Evolutionary conservation across 2,329 filamentous ascomycete genomes (phyloP), one percentile per base, ranked within the genome.

Genomic region (Seiridium cupressi): DNA sequence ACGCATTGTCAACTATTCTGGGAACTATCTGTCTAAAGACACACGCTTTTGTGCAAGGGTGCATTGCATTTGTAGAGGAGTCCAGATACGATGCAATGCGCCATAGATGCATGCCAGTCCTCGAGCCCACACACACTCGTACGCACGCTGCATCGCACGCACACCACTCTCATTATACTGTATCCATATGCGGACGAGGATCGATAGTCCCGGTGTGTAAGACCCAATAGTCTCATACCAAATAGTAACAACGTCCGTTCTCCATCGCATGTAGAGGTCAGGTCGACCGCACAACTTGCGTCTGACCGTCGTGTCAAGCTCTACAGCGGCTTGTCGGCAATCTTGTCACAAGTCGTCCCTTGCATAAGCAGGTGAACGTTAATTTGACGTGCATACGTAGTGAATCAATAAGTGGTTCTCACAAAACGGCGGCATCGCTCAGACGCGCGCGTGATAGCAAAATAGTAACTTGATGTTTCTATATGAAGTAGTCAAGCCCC

Each of bases 131-230:
- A 42, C 38, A 8, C 7, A 42, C 38, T 7, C 38, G 13, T 3
- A 53, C 11, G 32, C 49, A 35, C 49, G 5, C 4, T 18, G 11
- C 49, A 4, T 0, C 46, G n/a, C 10, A 49, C 46, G 31, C 5
- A 34, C 46, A 42, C 38, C 38, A 42, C 9, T 31, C 26, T 31
- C 10, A 18, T 53, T 34, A 11, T 35, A 49, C 6, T 31, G 5
- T 31, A 53, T 35, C 35, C 32, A 32, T 36, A 36, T 53, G 9
- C 49, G 34, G n/a, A 34, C 38, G 18, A 13, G 5, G 10, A n/a
- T 53, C 49, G n/a, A 53, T 53, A 53, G 49, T 40, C 49, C 35
- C 49, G 49, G 49, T 18, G 49, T n/a, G 49, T 32, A 53, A 11
- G 9, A n/a, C 8, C 49, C 49, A 53, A 53, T 53, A 38, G 49